A percentile compares a stretch with the other conserved stretches of the same genome.
These are phyloP conservation scores for Kernera saxatilis DNA, from an alignment of 345 rosid genomes.

Conservation along the genomic window DNA sequence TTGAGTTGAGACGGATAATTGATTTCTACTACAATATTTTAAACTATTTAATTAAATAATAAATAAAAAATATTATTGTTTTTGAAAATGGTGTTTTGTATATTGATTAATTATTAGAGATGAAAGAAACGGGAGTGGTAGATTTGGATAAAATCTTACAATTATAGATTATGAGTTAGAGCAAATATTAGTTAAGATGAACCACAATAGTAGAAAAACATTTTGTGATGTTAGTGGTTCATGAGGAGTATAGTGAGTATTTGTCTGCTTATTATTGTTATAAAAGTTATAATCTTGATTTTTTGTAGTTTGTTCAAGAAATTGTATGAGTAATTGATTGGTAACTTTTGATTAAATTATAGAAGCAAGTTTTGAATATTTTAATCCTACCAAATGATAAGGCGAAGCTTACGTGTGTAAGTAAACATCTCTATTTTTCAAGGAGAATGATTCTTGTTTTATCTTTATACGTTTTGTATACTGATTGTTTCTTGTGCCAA, in stretches of 20 bases:
- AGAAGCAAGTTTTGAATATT: neutral
- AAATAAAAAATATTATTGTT: neutral
- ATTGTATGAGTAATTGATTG: neutral
- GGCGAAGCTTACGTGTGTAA: constrained; percentile 5
- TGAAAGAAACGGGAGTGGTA: constrained; percentile 1
- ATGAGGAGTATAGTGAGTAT: constrained; percentile 6
- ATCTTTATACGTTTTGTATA: constrained; percentile 6
- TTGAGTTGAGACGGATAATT: too few species aligned
- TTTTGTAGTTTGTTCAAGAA: neutral
- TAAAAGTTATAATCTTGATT: neutral
- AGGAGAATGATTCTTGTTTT: constrained; percentile 3
- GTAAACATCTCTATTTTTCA: neutral
- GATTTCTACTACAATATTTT: too few species aligned
- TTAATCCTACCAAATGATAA: constrained; percentile 3
- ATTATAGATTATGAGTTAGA: too few species aligned
- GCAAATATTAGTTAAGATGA: neutral
- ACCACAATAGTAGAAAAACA: neutral
- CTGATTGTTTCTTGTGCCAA: constrained; percentile 2
- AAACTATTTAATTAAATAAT: neutral
- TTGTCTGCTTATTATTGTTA: neutral
- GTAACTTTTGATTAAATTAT: constrained; percentile 7
- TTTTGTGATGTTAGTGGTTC: neutral
- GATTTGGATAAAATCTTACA: neutral
- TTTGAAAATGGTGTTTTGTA: neutral
- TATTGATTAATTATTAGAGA: neutral